Base-by-base conservation (phyloP, 2,329 filamentous ascomycete species). In the Calonectria naviculata region DNA sequence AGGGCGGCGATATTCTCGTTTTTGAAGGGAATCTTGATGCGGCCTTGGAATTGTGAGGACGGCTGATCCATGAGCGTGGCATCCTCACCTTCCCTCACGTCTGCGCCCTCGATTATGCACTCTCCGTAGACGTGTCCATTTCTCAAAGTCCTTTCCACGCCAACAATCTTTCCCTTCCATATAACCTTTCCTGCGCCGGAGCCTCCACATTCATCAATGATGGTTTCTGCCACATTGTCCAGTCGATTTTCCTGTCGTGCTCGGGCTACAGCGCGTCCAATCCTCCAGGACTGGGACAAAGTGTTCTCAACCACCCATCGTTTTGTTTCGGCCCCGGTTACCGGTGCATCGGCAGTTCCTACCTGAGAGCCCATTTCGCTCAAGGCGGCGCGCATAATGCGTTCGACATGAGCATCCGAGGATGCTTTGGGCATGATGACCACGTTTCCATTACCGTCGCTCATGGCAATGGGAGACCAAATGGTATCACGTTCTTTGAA, bases 1-100 rank as follows among this genome's bases (percentile, higher is more conserved):
- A 87, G 81, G 0, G 89, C 91, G n/a, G 88, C 89, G 52, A 94
- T 92, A 76, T 93, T 94, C 78, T 94, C 92, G 80, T 94, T 94
- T 82, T 93, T 93, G 84, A 93, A 93, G 0, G 92, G 91, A 60
- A 94, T 91, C 78, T 89, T 91, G 78, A 93, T 81, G 34, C 81
- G 74, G 0, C 90, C 90, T 49, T 78, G 70, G 78, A 87, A 83
- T 36, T 80, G 76, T 2, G 38, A 58, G 24, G 73, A n/a, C 1
- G 60, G 19, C 3, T 28, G 21, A 13, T 62, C 44, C 58, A 68
- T 41, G 15, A 65, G 52, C 7, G 63, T 29, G 13, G 70, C 65
- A 3, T 67, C 63, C 7, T 76, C 74, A 29, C 80, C 79, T 5
- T 83, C 81, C 65, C 81, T 75, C 67, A 84, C 73, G 26, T 88